Evolutionary conservation across 1,284 basidiomycete genomes (phyloP), one percentile per base, ranked within the genome.

Genomic region (Trametes pubescens): DNA sequence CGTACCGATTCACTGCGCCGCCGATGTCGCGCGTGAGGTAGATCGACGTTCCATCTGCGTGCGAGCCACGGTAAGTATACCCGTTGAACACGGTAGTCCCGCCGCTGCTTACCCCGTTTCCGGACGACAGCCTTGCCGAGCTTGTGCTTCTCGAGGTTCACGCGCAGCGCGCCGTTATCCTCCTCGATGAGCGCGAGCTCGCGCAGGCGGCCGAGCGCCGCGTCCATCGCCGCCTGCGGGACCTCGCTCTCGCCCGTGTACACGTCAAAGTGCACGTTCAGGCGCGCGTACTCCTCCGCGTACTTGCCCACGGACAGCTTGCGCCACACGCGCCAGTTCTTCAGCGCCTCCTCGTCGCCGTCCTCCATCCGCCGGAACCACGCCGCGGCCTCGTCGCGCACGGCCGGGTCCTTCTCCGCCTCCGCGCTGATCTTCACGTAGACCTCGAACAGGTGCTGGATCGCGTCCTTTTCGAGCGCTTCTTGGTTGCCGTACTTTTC

Each of bases 21-120:
- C 91, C 97, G 67, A 99, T 95, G 79, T 99, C 97, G 66, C 97
- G 94, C n/a, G 96, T 98, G 67, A 99, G 89, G 80, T 99, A 99
- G 71, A 99, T 96, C 0, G 94, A 94, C 7, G 97, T 98, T 26
- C 97, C 97, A 73, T 99, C 97, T 94, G 71, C 18, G n/a, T 34
- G 13, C 16, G 35, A 16, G 7, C 6, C 14, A 10, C 4, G 10
- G 49, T 51, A 34, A 55, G 59, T 14, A 13, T 9, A 32, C 34
- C 34, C n/a, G 32, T 18, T n/a, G n/a, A n/a, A n/a, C n/a, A n/a
- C n/a, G n/a, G n/a, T n/a, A n/a, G n/a, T n/a, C n/a, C n/a, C n/a
- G n/a, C n/a, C n/a, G n/a, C n/a, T n/a, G n/a, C 80, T 62, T 68
- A 90, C 93, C 92, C 73, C 90, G 90, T 83, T 99, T 98, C 72